Evolutionary conservation across 2,329 filamentous ascomycete genomes (phyloP).

Genomic region (Colletotrichum orbiculare): DNA sequence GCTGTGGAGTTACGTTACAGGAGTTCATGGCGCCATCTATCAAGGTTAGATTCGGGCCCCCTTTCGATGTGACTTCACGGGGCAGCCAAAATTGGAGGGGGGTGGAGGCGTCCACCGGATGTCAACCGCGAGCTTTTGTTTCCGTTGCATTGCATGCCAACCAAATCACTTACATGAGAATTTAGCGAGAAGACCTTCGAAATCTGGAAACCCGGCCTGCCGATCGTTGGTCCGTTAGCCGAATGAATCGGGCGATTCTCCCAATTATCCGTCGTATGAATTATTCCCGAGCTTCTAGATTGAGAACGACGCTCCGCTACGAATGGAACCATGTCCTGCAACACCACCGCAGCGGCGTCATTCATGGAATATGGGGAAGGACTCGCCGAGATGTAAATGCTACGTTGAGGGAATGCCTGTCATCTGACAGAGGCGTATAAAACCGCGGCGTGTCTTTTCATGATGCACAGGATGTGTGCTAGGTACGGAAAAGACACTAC

Average conservation of each 20-base stretch:
- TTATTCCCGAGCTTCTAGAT: slow-evolving; percentile 24
- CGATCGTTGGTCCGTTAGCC: slow-evolving; percentile 13
- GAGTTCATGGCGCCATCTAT: too few species aligned
- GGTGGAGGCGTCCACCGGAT: too few species aligned
- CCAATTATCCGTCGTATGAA: slow-evolving; percentile 13
- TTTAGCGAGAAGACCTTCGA: slow-evolving; percentile 3
- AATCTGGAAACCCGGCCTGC: not conserved
- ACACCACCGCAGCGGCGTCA: not conserved
- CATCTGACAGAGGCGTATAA: not conserved
- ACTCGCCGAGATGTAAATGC: too few species aligned
- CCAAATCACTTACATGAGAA: not conserved
- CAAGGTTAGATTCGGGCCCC: too few species aligned
- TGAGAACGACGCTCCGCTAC: slow-evolving; percentile 7
- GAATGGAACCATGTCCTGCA: slow-evolving; percentile 8
- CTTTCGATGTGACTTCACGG: too few species aligned
- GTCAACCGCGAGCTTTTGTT: too few species aligned
- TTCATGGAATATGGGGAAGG: not conserved
- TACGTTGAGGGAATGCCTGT: not conserved
- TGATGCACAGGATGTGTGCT: not conserved
- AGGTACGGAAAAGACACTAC: not conserved
- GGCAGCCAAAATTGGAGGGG: too few species aligned
- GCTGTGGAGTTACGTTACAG: too few species aligned
- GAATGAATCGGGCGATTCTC: slow-evolving; percentile 8
- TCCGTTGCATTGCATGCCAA: slow-evolving; percentile 11
- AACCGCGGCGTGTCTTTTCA: not conserved